Base-by-base conservation (phyloP, 2,329 filamentous ascomycete species). In the Lasiodiplodia hormozganensis region DNA sequence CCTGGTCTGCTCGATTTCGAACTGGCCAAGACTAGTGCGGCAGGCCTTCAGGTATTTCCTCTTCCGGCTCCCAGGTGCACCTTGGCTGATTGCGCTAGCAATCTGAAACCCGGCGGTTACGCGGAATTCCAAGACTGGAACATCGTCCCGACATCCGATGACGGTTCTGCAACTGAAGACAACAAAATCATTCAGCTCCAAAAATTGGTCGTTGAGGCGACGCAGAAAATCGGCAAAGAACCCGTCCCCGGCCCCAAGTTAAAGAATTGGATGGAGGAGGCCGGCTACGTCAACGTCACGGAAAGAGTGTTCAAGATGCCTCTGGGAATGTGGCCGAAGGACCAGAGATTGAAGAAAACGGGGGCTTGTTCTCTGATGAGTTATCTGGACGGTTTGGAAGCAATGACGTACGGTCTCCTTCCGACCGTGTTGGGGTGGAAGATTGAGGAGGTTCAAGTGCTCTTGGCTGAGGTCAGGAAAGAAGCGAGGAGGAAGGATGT, bases 11-110 rank as follows among this genome's bases (percentile, higher is more conserved):
- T 82, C 84, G 38, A 82, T 91, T 47, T 78, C 81, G 18, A 81
- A 90, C 71, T 88, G 86, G 76, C 79, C 79, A 4, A 77, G 77
- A 25, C 76, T 89, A 57, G 74, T 87, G 25, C 75, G 80, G 23
- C 80, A 83, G 56, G 81, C 87, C 4, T 85, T 86, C 69, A 76
- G 82, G 70, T 54, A 54, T 31, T 54, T 28, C 25, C 28, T 25
- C 52, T 54, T 31, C 25, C 21, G 11, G 11, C 52, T 54, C 28
- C 16, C 11, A 28, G 21, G 14, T 28, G 25, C 12, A 14, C 4
- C 6, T 16, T 54, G 23, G 8, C 52, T 31, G 14, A 54, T 31
- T 28, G 21, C 11, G 2, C 14, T 5, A n/a, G 52, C 49, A 21
- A 31, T 34, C 5, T 16, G 3, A 16, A 73, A 62, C 53, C 65